phyloP scores from a whole-genome alignment of 2,329 filamentous ascomycete genomes.

The Aspergillus sp. region DNA sequence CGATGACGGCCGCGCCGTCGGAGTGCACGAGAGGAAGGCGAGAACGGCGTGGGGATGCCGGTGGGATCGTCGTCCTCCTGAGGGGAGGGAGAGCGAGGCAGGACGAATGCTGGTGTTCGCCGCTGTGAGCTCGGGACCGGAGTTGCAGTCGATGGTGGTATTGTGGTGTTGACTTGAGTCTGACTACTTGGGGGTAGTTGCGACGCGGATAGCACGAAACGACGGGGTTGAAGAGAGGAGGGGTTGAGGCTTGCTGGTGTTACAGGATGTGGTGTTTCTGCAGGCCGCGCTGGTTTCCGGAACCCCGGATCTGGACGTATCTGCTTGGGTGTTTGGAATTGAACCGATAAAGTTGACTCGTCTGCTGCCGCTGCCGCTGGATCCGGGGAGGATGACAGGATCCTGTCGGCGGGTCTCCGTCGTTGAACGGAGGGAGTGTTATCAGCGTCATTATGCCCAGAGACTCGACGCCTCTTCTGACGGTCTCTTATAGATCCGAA shows the following conservation, averaged over 20 bases:
- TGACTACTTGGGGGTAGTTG: constrained; percentile 24
- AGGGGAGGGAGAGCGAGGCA: constrained; percentile 41
- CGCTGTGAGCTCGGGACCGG: constrained; percentile 18
- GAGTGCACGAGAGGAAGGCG: constrained; percentile 35
- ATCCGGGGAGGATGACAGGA: constrained; percentile 24
- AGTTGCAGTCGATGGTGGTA: constrained; percentile 6
- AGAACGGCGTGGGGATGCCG: constrained; percentile 35
- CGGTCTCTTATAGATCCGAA: constrained; percentile 30
- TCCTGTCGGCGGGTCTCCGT: constrained; percentile 17
- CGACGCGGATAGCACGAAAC: constrained; percentile 32
- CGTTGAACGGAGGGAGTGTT: constrained; percentile 7
- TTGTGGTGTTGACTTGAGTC: not conserved
- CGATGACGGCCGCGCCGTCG: constrained; percentile 33
- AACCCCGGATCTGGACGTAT: constrained; percentile 1
- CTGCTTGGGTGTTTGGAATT: constrained; percentile 11
- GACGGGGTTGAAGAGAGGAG: constrained; percentile 30
- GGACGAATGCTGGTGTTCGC: constrained; percentile 34
- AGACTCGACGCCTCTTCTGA: constrained; percentile 38
- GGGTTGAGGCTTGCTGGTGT: constrained; percentile 24
- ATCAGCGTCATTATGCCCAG: constrained; percentile 5
- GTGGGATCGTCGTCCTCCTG: constrained; percentile 18
- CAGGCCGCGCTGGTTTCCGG: constrained; percentile 2
- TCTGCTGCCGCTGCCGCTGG: not conserved
- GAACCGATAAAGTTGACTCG: constrained; percentile 1
- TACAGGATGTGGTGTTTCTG: constrained; percentile 10